Evolutionary conservation across 257 asterid genomes (phyloP).

Genomic region (Capsicum pubescens): DNA sequence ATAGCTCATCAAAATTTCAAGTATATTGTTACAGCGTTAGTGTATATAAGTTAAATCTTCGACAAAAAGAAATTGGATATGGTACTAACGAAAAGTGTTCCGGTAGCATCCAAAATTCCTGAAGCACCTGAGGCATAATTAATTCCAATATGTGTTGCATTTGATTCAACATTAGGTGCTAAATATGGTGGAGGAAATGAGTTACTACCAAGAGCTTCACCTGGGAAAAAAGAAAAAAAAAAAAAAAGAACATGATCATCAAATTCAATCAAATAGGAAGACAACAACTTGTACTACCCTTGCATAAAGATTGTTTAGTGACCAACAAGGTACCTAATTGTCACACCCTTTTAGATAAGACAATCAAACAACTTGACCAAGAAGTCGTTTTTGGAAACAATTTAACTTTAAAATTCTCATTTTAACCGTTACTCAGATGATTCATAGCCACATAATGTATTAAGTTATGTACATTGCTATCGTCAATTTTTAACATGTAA

Average conservation of each 20-base stretch:
- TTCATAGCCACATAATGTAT: no score
- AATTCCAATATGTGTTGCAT: conserved; percentile 47
- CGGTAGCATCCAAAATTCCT: conserved; percentile 63
- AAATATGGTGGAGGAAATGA: conserved; percentile 60
- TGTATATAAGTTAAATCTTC: neutral
- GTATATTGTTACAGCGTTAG: neutral
- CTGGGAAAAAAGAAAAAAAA: no score
- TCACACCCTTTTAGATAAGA: neutral
- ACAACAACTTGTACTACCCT: neutral
- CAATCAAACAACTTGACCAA: neutral
- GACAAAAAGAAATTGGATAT: neutral
- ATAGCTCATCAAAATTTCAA: no score
- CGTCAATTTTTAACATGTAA: neutral
- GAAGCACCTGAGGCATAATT: conserved; percentile 74
- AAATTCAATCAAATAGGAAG: neutral
- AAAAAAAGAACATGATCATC: neutral
- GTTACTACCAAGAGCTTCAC: conserved; percentile 52
- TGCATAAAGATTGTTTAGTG: neutral
- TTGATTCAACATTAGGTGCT: conserved; percentile 43
- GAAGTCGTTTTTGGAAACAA: neutral
- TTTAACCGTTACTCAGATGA: neutral
- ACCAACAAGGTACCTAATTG: conserved; percentile 24
- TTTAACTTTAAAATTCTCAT: neutral
- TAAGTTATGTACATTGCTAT: neutral
- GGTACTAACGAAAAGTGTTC: conserved; percentile 53